These are phyloP conservation scores for Hanseniaspora gamundiae DNA, from an alignment of 1,139 yeast species.

Conservation along the genomic window DNA sequence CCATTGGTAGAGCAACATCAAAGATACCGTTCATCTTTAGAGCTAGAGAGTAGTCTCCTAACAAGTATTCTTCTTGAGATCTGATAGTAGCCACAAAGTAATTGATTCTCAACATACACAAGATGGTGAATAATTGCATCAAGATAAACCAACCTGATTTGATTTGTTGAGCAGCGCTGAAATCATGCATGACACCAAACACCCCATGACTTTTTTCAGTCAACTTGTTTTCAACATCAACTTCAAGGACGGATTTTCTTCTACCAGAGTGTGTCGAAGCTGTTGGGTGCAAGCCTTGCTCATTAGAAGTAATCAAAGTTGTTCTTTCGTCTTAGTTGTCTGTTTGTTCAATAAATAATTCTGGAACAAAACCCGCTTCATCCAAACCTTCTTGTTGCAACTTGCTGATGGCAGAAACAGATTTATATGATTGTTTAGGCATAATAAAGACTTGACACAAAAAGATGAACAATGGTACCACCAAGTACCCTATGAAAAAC, in stretches of 20 bases:
- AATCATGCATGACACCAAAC: slow-evolving; percentile 74
- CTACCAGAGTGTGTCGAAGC: slow-evolving; percentile 17
- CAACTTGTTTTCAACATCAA: slow-evolving; percentile 43
- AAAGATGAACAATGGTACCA: slow-evolving; percentile 65
- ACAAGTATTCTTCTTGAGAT: slow-evolving; percentile 62
- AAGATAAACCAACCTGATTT: slow-evolving; percentile 66
- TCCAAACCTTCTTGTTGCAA: slow-evolving; percentile 60
- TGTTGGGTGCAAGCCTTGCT: slow-evolving; percentile 8
- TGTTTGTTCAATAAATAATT: slow-evolving; percentile 9
- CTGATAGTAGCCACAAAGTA: slow-evolving; percentile 82
- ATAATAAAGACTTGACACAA: slow-evolving; percentile 61
- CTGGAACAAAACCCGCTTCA: slow-evolving; percentile 30
- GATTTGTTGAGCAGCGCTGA: slow-evolving; percentile 49
- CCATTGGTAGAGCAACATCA: slow-evolving; percentile 76
- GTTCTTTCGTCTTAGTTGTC: slow-evolving; percentile 23
- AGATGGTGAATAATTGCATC: slow-evolving; percentile 66
- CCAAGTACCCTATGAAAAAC: slow-evolving; percentile 55
- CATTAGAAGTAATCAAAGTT: slow-evolving; percentile 15
- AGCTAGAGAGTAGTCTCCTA: slow-evolving; percentile 44
- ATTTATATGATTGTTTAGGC: slow-evolving; percentile 70
- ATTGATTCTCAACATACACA: slow-evolving; percentile 84
- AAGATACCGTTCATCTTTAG: slow-evolving; percentile 56
- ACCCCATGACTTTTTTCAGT: slow-evolving; percentile 55
- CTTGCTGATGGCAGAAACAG: slow-evolving; percentile 38
- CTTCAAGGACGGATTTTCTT: slow-evolving; percentile 47